Evolutionary conservation across 2,329 filamentous ascomycete genomes (phyloP).

Genomic region (Magnaporthiopsis rhizophila): DNA sequence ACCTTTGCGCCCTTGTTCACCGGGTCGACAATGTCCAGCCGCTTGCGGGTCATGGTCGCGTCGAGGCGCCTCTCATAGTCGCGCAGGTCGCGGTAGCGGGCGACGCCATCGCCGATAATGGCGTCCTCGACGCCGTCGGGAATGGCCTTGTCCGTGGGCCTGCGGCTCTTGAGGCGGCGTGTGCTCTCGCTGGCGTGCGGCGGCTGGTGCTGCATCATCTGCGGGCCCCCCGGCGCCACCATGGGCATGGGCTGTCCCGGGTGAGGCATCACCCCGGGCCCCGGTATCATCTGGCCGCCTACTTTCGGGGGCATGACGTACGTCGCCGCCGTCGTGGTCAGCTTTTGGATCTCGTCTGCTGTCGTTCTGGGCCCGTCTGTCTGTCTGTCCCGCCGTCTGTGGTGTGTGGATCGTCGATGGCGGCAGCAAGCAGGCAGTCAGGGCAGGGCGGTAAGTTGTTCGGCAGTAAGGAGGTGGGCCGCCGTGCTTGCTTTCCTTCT

Average conservation of each 20-base stretch:
- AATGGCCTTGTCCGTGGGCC: conserved; percentile 91
- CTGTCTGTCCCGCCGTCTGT: neutral
- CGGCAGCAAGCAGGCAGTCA: neutral
- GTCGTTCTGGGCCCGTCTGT: neutral
- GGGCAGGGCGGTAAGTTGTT: neutral
- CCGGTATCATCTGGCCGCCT: conserved; percentile 4
- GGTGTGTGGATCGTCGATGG: neutral
- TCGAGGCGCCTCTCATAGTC: conserved; percentile 85
- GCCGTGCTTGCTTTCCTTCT: neutral
- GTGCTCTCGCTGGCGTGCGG: conserved; percentile 54
- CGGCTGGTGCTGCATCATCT: conserved; percentile 35
- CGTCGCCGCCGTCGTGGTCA: conserved; percentile 3
- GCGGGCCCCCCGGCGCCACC: conserved; percentile 24
- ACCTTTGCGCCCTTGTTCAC: conserved; percentile 67
- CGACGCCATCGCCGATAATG: conserved; percentile 72
- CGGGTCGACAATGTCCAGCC: conserved; percentile 80
- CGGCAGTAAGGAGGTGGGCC: neutral
- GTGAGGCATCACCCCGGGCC: neutral
- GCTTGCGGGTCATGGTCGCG: conserved; percentile 88
- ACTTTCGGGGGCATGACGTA: conserved; percentile 1
- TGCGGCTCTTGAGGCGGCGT: conserved; percentile 67
- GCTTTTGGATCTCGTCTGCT: neutral
- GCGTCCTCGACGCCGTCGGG: conserved; percentile 82
- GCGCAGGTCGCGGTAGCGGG: conserved; percentile 74
- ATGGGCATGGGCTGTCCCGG: neutral